A percentile compares a stretch with the other conserved stretches of the same genome.
These are phyloP conservation scores for Favolaschia claudopus DNA, from an alignment of 768 basidiomycete species.

Conservation along the genomic window DNA sequence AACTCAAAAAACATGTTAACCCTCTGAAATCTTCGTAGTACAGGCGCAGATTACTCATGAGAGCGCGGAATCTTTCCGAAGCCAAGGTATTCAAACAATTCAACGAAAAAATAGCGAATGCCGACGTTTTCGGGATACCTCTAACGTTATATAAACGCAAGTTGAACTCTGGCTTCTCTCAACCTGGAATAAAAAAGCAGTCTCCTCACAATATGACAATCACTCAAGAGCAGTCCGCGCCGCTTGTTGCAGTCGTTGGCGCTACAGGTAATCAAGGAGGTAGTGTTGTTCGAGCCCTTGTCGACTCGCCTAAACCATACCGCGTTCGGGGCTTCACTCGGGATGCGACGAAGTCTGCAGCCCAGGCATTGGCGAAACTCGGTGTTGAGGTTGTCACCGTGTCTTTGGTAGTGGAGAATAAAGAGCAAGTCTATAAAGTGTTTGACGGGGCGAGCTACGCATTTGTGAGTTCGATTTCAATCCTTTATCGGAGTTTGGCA, in stretches of 20 bases:
- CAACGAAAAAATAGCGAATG: no score
- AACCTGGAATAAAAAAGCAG: no score
- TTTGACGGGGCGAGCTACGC: constrained; percentile 13
- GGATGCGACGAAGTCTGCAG: constrained; percentile 14
- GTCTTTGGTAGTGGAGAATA: constrained; percentile 13
- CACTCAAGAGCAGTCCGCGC: not conserved
- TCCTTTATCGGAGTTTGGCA: not conserved
- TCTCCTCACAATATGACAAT: no score
- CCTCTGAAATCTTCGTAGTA: no score
- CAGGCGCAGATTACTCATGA: no score
- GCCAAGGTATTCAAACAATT: no score
- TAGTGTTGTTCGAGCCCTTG: constrained; percentile 19
- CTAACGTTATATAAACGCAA: no score
- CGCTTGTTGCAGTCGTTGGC: constrained; percentile 21
- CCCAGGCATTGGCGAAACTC: not conserved
- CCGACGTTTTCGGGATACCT: no score
- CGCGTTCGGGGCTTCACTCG: constrained; percentile 25
- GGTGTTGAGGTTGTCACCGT: constrained; percentile 15
- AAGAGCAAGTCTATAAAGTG: not conserved
- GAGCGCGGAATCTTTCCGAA: no score
- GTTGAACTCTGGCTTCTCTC: no score
- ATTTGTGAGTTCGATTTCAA: constrained; percentile 15
- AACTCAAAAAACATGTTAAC: no score
- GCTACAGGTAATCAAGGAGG: constrained; percentile 24
- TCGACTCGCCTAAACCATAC: constrained; percentile 15